These are phyloP conservation scores for Huiozyma naganishii DNA, from an alignment of 805 yeast species.

Conservation along the genomic window DNA sequence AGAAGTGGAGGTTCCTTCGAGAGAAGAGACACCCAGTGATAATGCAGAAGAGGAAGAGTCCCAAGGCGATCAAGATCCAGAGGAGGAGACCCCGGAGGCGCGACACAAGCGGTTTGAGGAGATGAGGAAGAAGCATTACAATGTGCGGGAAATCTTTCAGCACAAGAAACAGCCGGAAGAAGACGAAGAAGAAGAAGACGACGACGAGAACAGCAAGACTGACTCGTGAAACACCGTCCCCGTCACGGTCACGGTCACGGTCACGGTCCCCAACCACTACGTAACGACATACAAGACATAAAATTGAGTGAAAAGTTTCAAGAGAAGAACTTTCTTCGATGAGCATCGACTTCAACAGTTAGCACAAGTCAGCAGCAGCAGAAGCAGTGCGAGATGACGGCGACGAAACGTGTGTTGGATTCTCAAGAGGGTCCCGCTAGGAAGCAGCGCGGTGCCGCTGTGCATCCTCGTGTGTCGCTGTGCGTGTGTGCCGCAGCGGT, in stretches of 20 bases:
- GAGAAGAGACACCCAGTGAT: conserved; percentile 26
- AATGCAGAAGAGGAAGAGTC: conserved; percentile 28
- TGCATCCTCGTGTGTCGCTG: conserved; percentile 14
- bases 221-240: not conserved
- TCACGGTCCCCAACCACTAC: too few species aligned
- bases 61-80: conserved; percentile 14
- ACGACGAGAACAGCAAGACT: not conserved
- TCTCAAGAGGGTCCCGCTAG: not conserved
- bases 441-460: not conserved
- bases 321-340: too few species aligned
- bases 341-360: too few species aligned
- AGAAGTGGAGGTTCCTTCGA: conserved; percentile 30
- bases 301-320: too few species aligned
- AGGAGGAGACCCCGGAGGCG: conserved; percentile 40
- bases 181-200: conserved; percentile 13
- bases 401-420: too few species aligned
- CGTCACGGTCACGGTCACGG: too few species aligned
- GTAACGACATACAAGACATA: too few species aligned
- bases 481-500: conserved; percentile 62
- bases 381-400: too few species aligned
- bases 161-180: conserved; percentile 12
- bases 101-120: conserved; percentile 64
- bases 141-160: conserved; percentile 36
- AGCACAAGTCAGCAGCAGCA: too few species aligned
- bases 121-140: conserved; percentile 72